phyloP scores from a whole-genome alignment of 2,329 filamentous ascomycete genomes.

The Paecilomyces dactylethromorphus region DNA sequence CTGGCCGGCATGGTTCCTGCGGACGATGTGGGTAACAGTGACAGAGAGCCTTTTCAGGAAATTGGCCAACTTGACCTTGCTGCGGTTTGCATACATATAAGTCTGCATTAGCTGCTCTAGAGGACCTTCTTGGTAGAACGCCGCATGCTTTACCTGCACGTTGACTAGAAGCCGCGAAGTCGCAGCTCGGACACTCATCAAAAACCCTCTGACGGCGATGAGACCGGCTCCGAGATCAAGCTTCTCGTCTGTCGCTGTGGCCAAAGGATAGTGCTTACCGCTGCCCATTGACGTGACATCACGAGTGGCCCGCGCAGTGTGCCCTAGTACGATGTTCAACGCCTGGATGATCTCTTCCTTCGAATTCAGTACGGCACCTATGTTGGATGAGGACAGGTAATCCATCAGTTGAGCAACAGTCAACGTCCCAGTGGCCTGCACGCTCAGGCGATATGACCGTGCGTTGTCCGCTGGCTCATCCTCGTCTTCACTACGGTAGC shows the following conservation, averaged over 20 bases:
- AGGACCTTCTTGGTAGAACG: conserved; percentile 48
- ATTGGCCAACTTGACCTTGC: neutral
- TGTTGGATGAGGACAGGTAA: conserved; percentile 32
- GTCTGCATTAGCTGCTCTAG: conserved; percentile 32
- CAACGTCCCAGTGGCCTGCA: conserved; percentile 28
- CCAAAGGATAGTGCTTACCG: conserved; percentile 48
- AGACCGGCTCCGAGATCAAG: conserved; percentile 46
- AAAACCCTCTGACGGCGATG: conserved; percentile 55
- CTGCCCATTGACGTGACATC: conserved; percentile 43
- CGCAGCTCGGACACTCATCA: conserved; percentile 54
- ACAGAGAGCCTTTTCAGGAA: conserved; percentile 38
- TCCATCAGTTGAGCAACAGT: conserved; percentile 37
- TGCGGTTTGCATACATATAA: conserved; percentile 17
- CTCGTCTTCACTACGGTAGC: conserved; percentile 30
- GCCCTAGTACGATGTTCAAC: conserved; percentile 52
- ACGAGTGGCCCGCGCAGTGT: conserved; percentile 37
- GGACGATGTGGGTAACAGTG: conserved; percentile 29
- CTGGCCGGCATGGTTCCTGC: conserved; percentile 25
- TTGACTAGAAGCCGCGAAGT: conserved; percentile 55
- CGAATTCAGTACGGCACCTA: conserved; percentile 29
- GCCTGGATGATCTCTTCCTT: conserved; percentile 50
- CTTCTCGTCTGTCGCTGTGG: conserved; percentile 21
- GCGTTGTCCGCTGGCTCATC: conserved; percentile 21
- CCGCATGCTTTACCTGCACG: conserved; percentile 55
- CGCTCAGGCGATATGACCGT: conserved; percentile 23